Base-by-base conservation (phyloP, 108 stramenopile species). In the Cylindrotheca closterium region DNA sequence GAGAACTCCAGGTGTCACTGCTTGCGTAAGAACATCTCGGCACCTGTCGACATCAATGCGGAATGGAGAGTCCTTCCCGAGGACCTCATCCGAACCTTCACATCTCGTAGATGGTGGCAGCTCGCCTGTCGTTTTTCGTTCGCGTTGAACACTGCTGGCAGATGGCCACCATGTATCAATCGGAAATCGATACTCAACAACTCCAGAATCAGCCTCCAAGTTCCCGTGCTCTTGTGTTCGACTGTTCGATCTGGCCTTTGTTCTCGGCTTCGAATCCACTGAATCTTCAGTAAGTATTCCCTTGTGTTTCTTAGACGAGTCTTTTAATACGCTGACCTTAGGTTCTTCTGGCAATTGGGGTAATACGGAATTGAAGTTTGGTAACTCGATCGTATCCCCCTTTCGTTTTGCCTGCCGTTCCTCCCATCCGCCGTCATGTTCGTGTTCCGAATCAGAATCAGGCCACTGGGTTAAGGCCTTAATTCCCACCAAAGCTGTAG, bases 131-230 rank as follows among this genome's bases (percentile, higher is more conserved):
- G 65, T 34, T 37, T 73, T 74, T 27, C 80, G 58, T 73, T 92
- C 91, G 24, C 77, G 63, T 7, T 77, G 83, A n/a, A 88, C 82
- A 29, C 52, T 50, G 10, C 46, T 30, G 17, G 68, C 58, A 17
- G 83, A 77, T 28, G 91, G 91, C 91, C 91, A 92, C 91, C 91
- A 92, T n/a, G 71, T 60, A 42, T 88, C 87, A 45, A 83, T 47
- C 1, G 74, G 82, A 32, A 66, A 73, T 10, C 74, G 71, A 25
- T 71, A 73, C 25, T 73, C 68, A 32, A 68, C 51, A 37, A 70
- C 59, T 2, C 30, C 57, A 25, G 59, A 17, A 15, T 47, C 60
- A 19, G 29, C 60, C 4, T 61, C 54, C 42, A 33, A 50, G 18
- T 55, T 21, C 0, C 24, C 42, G 2, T 47, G 23, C 28, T 46